Percentiles rank a stretch among this genome's conserved stretches.
Evolutionary conservation across 768 basidiomycete species (phyloP).

Genomic region (Termitomyces sp.): DNA sequence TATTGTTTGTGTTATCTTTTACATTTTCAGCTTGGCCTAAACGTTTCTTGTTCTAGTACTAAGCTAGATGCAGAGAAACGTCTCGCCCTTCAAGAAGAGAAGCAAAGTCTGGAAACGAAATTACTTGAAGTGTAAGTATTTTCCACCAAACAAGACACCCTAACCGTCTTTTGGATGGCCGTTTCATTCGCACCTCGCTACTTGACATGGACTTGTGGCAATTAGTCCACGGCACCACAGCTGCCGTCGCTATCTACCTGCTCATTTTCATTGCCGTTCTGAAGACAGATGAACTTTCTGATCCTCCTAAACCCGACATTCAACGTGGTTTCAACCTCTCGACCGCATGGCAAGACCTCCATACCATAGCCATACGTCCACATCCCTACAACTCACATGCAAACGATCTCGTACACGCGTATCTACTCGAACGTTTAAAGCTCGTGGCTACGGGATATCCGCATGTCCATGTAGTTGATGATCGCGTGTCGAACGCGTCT

Average conservation of each 20-base stretch:
- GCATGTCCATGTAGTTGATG: constrained; percentile 50
- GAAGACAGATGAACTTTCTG: constrained; percentile 13
- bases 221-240: constrained; percentile 2
- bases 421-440: constrained; percentile 53
- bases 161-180: neutral
- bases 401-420: constrained; percentile 63
- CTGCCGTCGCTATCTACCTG: constrained; percentile 7
- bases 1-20: constrained; percentile 63
- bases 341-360: constrained; percentile 15
- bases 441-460: constrained; percentile 38
- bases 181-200: neutral
- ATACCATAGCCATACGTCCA: constrained; percentile 55
- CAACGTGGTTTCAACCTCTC: constrained; percentile 12
- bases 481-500: constrained; percentile 26
- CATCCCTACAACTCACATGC: constrained; percentile 78
- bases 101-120: constrained; percentile 82
- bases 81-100: constrained; percentile 91
- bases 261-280: constrained; percentile 11
- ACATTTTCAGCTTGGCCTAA: neutral
- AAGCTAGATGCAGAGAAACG: constrained; percentile 88
- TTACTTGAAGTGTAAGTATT: constrained; percentile 77
- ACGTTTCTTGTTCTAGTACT: constrained; percentile 47
- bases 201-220: constrained; percentile 5
- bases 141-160: neutral
- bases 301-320: neutral